These are phyloP conservation scores for Carex littledalei DNA, from an alignment of 176 grass and related monocot genomes.

Conservation along the genomic window DNA sequence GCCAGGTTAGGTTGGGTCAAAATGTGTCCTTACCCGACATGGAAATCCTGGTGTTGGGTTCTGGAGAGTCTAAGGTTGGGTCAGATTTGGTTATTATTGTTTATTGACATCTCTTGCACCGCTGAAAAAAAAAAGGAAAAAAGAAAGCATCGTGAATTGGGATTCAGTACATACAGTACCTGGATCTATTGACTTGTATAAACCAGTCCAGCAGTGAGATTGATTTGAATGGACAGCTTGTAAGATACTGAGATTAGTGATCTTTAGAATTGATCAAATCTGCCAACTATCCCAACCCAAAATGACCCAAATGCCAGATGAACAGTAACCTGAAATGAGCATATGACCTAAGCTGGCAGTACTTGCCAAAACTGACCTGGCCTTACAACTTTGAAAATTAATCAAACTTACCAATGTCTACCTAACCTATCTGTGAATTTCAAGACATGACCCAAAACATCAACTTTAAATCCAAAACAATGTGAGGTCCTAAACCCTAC, in stretches of 20 bases:
- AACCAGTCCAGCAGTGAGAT: too few relatives aligned
- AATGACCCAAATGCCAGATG: too few relatives aligned
- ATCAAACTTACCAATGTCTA: not conserved
- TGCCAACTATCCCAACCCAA: not conserved
- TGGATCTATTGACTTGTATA: too few relatives aligned
- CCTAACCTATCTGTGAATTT: not conserved
- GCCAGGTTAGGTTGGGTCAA: not conserved
- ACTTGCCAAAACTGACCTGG: not conserved
- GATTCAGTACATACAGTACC: not conserved
- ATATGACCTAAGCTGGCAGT: too few relatives aligned
- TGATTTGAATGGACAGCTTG: too few relatives aligned
- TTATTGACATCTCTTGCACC: not conserved
- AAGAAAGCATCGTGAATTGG: not conserved
- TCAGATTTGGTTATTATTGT: not conserved
- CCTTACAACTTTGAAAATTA: not conserved
- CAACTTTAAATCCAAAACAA: not conserved
- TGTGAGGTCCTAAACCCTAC: not conserved
- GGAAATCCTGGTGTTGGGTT: not conserved
- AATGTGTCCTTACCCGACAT: not conserved
- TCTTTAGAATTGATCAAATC: too few relatives aligned
- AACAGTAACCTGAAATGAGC: too few relatives aligned
- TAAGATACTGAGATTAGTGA: too few relatives aligned
- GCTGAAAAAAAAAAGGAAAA: not conserved
- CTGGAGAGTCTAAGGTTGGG: not conserved
- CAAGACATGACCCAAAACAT: not conserved